Percentiles rank a stretch among this genome's conserved stretches.
phyloP scores from a whole-genome alignment of 2,329 filamentous ascomycete genomes.

The Venturia effusa region DNA sequence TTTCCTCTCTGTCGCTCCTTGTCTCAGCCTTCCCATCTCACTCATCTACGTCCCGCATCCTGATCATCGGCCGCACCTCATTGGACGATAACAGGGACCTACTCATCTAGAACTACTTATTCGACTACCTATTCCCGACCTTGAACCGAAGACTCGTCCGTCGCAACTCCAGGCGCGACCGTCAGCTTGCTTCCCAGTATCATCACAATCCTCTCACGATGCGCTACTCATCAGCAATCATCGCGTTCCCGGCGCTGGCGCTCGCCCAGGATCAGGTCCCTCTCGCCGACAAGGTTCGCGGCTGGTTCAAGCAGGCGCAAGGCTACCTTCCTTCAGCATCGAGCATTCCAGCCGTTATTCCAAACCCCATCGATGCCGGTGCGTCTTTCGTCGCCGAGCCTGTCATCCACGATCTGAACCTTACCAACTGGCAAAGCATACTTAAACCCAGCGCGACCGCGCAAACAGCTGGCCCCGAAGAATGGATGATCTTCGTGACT shows the following conservation, averaged over 20 bases:
- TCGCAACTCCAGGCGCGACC: background rate
- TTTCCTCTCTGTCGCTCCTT: background rate
- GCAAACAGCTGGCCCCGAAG: constrained; percentile 50
- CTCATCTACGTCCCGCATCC: background rate
- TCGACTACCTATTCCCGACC: background rate
- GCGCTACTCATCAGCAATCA: constrained; percentile 19
- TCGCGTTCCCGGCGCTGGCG: constrained; percentile 40
- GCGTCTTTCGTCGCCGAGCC: constrained; percentile 41
- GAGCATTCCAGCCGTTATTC: constrained; percentile 41
- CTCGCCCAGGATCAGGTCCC: constrained; percentile 48
- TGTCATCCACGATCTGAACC: constrained; percentile 48
- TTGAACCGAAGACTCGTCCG: background rate
- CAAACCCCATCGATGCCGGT: constrained; percentile 34
- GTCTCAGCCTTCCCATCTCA: background rate
- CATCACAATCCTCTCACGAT: background rate
- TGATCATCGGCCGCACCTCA: background rate
- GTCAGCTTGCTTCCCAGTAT: background rate
- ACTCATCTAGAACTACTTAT: background rate
- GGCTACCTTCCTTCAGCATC: constrained; percentile 27
- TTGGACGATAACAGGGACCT: background rate
- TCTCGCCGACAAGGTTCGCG: constrained; percentile 49
- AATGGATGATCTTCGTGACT: constrained; percentile 66
- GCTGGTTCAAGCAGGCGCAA: constrained; percentile 44
- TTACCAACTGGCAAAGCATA: constrained; percentile 61
- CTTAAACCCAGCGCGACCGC: constrained; percentile 51